Base-by-base conservation (phyloP, 371 early-diverging fungal species). In the Lichtheimia corymbifera region DNA sequence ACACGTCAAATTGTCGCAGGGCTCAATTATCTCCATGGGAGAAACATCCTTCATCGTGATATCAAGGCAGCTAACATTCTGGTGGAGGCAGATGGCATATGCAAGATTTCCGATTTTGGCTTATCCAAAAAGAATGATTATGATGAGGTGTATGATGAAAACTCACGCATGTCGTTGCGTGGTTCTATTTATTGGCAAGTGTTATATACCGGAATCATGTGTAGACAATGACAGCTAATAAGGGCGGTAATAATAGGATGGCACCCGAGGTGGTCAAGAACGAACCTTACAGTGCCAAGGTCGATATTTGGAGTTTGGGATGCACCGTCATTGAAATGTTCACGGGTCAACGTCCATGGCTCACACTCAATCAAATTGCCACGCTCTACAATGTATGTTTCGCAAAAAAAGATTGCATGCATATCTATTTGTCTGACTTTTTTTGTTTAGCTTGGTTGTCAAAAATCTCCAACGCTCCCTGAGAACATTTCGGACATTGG, bases 71-170 rank as follows among this genome's bases (percentile, higher is more conserved):
- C 93, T 18, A 99, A 99, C 73, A 93, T 90, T 17, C 66, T 91
- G 11, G 89, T 92, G 1, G 89, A 96, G 63, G 90, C 83, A 17
- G 88, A 91, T 40, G 95, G 97, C 40, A 79, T 87, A 0, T 94
- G 95, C 65, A 98, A 98, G 73, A 97, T 99, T 13, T 91, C 95
- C 9, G 99, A 99, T 75, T 99, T 99, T 86, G 99, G 99, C 7
- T 85, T 99, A 6, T 93, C 97, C 3, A 95, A 93, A 68, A 88
- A 84, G 71, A 86, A 81, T 59, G 88, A 73, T 62, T 79, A 79
- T 59, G 75, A 57, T 62, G 81, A 73, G 67, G 71, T 72, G 52
- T 72, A 86, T 71, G 83, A 81, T 52, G 64, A 59, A 47, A 64
- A 68, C 12, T 68, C 68, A 4, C 59, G 64, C 53, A 68, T 68